Percentiles rank a stretch among this genome's conserved stretches.
Evolutionary conservation across 768 basidiomycete species (phyloP).

Genomic region (Tulasnella sp.): DNA sequence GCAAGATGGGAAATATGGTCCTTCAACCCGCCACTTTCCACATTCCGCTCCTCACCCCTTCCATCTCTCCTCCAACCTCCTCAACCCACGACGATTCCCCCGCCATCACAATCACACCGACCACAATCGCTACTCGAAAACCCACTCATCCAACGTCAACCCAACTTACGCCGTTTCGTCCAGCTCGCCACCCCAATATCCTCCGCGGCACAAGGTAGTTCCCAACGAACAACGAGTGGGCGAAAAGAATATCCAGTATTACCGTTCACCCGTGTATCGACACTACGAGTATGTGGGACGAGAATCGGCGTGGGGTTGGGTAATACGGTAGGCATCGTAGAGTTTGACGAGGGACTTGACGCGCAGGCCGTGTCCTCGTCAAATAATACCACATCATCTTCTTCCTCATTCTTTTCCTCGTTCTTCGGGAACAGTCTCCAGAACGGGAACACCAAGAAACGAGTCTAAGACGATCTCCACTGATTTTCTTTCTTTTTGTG

Average conservation of each 20-base stretch:
- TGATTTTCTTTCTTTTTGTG: too few relatives aligned
- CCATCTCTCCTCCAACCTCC: background rate
- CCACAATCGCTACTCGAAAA: background rate
- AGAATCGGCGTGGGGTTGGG: background rate
- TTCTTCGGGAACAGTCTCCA: too few relatives aligned
- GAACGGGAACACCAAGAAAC: too few relatives aligned
- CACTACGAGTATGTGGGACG: background rate
- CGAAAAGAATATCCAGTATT: background rate
- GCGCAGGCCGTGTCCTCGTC: too few relatives aligned
- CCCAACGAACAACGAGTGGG: background rate
- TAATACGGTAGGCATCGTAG: slow-evolving; percentile 1
- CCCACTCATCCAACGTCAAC: background rate
- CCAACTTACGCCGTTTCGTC: slow-evolving; percentile 4
- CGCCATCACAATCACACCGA: too few relatives aligned
- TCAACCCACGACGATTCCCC: background rate
- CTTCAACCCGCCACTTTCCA: background rate
- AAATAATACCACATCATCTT: too few relatives aligned
- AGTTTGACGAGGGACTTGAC: too few relatives aligned
- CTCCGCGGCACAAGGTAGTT: background rate
- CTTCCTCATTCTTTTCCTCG: too few relatives aligned
- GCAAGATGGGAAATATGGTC: slow-evolving; percentile 80
- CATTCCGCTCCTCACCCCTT: slow-evolving; percentile 7
- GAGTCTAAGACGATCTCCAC: too few relatives aligned
- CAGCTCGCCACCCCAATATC: background rate
- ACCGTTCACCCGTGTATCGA: slow-evolving; percentile 10